phyloP scores from a whole-genome alignment of 2,329 filamentous ascomycete genomes.

The Zarea fungicola region DNA sequence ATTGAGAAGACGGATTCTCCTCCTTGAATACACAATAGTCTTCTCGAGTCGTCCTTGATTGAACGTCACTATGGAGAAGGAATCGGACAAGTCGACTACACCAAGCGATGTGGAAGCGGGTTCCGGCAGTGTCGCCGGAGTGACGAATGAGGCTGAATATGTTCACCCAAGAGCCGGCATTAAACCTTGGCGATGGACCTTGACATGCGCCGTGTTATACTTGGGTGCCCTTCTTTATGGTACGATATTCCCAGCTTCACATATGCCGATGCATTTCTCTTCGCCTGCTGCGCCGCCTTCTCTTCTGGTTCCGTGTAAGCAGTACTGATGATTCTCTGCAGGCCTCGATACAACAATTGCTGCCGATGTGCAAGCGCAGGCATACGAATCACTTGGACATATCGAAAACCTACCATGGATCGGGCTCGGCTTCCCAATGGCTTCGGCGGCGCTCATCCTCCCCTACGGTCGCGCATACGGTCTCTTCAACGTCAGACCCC shows the following conservation, averaged over 20 bases:
- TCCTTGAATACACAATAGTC: too few species aligned
- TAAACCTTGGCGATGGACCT: not conserved
- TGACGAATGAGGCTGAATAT: too few species aligned
- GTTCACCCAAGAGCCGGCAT: not conserved
- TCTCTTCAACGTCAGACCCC: conserved; percentile 38
- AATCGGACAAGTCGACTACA: too few species aligned
- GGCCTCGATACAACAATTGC: conserved; percentile 44
- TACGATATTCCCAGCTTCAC: too few species aligned
- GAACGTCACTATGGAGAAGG: too few species aligned
- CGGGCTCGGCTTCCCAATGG: conserved; percentile 32
- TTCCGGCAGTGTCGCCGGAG: too few species aligned
- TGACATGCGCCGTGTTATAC: not conserved
- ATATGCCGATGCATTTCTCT: too few species aligned
- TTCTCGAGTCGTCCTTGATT: too few species aligned
- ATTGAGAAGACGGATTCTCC: too few species aligned
- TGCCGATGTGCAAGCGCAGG: conserved; percentile 38
- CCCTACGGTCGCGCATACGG: conserved; percentile 37
- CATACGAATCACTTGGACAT: conserved; percentile 30
- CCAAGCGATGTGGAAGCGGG: too few species aligned
- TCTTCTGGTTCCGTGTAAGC: too few species aligned
- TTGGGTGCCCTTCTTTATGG: not conserved
- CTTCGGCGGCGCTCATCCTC: conserved; percentile 32
- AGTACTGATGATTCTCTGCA: conserved; percentile 29
- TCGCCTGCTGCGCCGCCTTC: not conserved
- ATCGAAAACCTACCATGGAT: conserved; percentile 38